phyloP scores from a whole-genome alignment of 2,329 filamentous ascomycete genomes.

The Rugonectria rugulosa region DNA sequence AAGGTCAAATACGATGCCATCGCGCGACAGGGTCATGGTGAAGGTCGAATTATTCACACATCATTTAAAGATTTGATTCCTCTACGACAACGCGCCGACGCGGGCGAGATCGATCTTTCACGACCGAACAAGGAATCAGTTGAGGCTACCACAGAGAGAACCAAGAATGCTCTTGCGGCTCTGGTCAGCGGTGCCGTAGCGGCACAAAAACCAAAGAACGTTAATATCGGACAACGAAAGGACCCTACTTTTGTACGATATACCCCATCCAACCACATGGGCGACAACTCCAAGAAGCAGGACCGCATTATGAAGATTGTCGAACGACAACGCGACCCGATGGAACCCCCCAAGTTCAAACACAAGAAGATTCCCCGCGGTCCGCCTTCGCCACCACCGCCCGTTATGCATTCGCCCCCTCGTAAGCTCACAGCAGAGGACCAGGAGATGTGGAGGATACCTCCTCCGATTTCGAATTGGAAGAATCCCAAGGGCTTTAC shows the following conservation, averaged over 20 bases:
- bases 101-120: constrained; percentile 87
- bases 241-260: constrained; percentile 96
- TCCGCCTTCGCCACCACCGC: constrained; percentile 89
- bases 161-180: constrained; percentile 82
- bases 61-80: constrained; percentile 98
- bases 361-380: constrained; percentile 97
- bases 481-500: constrained; percentile 99
- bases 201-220: constrained; percentile 94
- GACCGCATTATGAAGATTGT: constrained; percentile 99
- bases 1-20: constrained; percentile 98
- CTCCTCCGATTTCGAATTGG: constrained; percentile 93
- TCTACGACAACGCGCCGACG: constrained; percentile 88
- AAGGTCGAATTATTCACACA: constrained; percentile 86
- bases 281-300: constrained; percentile 82
- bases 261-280: constrained; percentile 97
- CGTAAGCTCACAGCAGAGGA: constrained; percentile 96
- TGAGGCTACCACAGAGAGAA: constrained; percentile 83
- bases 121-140: constrained; percentile 87
- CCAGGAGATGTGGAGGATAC: constrained; percentile 93
- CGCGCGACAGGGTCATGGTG: constrained; percentile 85
- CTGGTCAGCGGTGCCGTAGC: constrained; percentile 87
- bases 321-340: constrained; percentile 88
- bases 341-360: constrained; percentile 98
- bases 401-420: constrained; percentile 93
- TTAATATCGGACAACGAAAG: constrained; percentile 79